Conservation (phyloP, 257 asterid genomes). For the Solanum sparsipilum region DNA sequence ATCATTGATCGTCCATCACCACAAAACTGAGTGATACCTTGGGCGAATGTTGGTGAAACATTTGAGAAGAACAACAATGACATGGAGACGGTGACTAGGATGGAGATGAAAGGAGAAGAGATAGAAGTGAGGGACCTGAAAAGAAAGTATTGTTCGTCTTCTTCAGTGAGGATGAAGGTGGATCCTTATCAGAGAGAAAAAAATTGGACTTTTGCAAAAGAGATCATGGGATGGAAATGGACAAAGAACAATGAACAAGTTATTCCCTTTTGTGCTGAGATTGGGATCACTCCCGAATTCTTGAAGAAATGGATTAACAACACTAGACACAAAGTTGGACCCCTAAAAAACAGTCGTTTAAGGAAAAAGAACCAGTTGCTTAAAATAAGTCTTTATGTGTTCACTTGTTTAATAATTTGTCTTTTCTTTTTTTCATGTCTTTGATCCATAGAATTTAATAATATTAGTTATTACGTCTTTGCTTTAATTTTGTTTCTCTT, state of each 20-base stretch:
- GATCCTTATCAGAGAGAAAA: neutral
- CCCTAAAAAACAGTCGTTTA: neutral
- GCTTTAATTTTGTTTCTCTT: too few relatives aligned
- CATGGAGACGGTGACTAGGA: neutral
- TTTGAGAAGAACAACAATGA: neutral
- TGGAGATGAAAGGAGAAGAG: neutral
- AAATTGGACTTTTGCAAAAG: neutral
- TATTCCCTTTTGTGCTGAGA: neutral
- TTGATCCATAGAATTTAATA: too few relatives aligned
- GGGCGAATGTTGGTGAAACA: too few relatives aligned
- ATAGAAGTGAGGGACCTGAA: neutral
- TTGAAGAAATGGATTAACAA: constrained; percentile 8
- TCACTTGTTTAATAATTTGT: neutral
- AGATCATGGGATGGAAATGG: neutral
- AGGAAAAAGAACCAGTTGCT: too few relatives aligned
- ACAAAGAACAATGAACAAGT: neutral
- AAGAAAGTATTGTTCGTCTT: neutral
- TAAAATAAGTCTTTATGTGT: neutral
- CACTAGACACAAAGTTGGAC: neutral
- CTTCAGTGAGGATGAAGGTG: neutral
- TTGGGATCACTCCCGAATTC: neutral
- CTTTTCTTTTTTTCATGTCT: too few relatives aligned
- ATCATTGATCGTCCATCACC: neutral
- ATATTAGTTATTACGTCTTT: too few relatives aligned
- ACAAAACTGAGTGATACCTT: neutral